Evolutionary conservation across 2,329 filamentous ascomycete genomes (phyloP).

Genomic region (Diaporthe longicolla): DNA sequence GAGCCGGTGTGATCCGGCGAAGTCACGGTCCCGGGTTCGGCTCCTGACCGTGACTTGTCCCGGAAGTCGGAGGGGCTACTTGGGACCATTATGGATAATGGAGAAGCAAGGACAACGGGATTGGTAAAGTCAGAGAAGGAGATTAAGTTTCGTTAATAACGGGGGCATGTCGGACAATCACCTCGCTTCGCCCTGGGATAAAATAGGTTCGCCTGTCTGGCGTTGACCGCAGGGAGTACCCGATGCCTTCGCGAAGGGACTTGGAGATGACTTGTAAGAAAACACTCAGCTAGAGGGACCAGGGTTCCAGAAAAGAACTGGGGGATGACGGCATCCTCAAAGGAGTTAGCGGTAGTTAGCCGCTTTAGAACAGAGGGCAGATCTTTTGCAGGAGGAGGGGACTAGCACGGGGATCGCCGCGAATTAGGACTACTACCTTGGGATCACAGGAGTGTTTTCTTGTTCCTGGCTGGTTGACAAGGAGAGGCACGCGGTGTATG

Average conservation of each 20-base stretch:
- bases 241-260: background rate
- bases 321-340: conserved; percentile 29
- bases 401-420: conserved; percentile 24
- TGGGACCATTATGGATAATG: background rate
- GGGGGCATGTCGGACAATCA: conserved; percentile 2
- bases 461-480: background rate
- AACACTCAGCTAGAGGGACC: background rate
- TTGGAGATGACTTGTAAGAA: conserved; percentile 17
- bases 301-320: conserved; percentile 14
- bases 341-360: conserved; percentile 20
- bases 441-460: background rate
- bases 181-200: background rate
- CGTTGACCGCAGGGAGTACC: background rate
- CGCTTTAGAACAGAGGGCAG: background rate
- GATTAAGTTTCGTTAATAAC: conserved; percentile 8
- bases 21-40: conserved; percentile 36
- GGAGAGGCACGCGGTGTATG: background rate
- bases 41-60: conserved; percentile 43
- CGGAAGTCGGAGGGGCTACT: conserved; percentile 44
- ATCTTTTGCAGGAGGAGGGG: background rate
- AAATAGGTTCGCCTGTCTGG: background rate
- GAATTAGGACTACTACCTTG: too few relatives aligned
- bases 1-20: conserved; percentile 14
- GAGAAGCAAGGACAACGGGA: background rate
- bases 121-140: background rate